Conservation (phyloP, 1,139 yeast species). For the Saccharomyces pastorianus region DNA sequence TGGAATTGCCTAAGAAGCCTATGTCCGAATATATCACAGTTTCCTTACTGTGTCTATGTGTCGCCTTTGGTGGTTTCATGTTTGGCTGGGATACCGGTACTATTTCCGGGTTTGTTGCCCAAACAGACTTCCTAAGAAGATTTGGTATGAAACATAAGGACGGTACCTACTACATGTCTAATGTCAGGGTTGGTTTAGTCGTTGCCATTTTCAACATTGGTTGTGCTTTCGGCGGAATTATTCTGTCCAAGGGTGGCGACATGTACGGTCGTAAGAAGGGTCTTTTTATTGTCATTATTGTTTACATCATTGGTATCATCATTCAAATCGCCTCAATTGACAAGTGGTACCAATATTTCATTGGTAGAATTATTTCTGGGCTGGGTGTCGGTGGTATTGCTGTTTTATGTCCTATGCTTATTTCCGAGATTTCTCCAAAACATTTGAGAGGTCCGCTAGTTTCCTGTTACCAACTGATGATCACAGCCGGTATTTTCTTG, state of each 20-base stretch:
- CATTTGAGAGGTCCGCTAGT: conserved; percentile 58
- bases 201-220: conserved; percentile 60
- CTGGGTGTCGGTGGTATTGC: conserved; percentile 54
- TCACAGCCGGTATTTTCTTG: conserved; percentile 49
- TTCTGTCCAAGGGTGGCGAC: conserved; percentile 47
- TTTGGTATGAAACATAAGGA: conserved; percentile 43
- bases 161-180: conserved; percentile 36
- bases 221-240: conserved; percentile 54
- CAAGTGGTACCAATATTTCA: conserved; percentile 42
- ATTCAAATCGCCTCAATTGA: conserved; percentile 46
- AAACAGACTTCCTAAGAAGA: conserved; percentile 48
- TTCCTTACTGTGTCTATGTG: conserved; percentile 27
- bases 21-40: conserved; percentile 36
- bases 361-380: conserved; percentile 55
- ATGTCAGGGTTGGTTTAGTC: conserved; percentile 50
- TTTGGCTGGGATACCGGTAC: conserved; percentile 68
- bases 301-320: conserved; percentile 51
- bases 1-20: conserved; percentile 35
- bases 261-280: conserved; percentile 52
- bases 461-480: conserved; percentile 52
- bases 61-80: conserved; percentile 60
- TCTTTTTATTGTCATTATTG: conserved; percentile 43
- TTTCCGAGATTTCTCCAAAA: conserved; percentile 55
- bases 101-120: conserved; percentile 35
- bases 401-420: conserved; percentile 52